Evolutionary conservation across 306 rosid species (phyloP).

Genomic region (Gillenia trifoliata): DNA sequence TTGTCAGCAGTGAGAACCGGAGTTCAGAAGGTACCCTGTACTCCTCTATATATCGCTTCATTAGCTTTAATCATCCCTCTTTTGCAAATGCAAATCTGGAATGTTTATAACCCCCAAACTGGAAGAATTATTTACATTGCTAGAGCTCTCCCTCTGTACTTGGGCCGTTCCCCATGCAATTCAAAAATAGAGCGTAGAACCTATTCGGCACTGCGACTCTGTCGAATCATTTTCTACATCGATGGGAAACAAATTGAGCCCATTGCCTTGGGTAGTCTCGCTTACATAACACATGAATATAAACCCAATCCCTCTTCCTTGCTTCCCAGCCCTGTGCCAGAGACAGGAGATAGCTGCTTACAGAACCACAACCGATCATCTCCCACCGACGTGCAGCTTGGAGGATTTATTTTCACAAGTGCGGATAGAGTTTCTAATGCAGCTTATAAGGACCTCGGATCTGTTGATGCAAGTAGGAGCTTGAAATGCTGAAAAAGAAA

Average conservation of each 20-base stretch:
- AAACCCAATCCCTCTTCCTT: constrained; percentile 97
- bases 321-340: constrained; percentile 98
- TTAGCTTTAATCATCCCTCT: constrained; percentile 71
- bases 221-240: constrained; percentile 59
- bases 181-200: constrained; percentile 92
- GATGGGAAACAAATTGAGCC: constrained; percentile 77
- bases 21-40: constrained; percentile 67
- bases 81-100: constrained; percentile 71
- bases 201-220: constrained; percentile 65
- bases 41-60: constrained; percentile 76
- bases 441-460: constrained; percentile 80
- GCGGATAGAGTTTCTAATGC: constrained; percentile 87
- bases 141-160: constrained; percentile 44
- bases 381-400: constrained; percentile 85
- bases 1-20: constrained; percentile 75
- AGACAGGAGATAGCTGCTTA: constrained; percentile 80
- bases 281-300: constrained; percentile 78
- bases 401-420: constrained; percentile 85
- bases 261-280: constrained; percentile 67
- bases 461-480: constrained; percentile 83
- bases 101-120: constrained; percentile 65
- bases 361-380: constrained; percentile 88
- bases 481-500: constrained; percentile 75
- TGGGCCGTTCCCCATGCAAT: constrained; percentile 59
- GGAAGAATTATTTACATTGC: constrained; percentile 37